Conservation (phyloP, 352 stramenopile genomes). For the Pythium pectinolyticum region DNA sequence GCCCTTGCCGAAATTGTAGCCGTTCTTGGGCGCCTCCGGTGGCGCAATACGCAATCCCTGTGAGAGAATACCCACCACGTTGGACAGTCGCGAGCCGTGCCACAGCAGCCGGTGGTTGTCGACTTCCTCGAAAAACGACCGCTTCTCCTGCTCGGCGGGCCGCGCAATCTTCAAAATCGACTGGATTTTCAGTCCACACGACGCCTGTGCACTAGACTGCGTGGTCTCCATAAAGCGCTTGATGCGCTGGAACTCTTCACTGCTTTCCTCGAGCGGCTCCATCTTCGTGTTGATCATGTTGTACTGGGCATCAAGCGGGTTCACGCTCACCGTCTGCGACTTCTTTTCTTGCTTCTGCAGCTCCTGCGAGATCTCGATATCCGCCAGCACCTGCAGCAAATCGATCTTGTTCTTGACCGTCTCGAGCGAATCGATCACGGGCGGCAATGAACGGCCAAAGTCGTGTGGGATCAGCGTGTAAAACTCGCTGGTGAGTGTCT, state of each 20-base stretch:
- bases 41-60: slow-evolving; percentile 71
- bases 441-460: slow-evolving; percentile 53
- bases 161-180: slow-evolving; percentile 56
- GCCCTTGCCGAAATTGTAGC: slow-evolving; percentile 75
- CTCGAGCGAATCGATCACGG: slow-evolving; percentile 46
- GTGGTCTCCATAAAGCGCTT: slow-evolving; percentile 53
- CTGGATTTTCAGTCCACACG: slow-evolving; percentile 43
- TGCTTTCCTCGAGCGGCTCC: slow-evolving; percentile 36
- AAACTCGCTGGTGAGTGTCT: slow-evolving; percentile 61
- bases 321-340: slow-evolving; percentile 15
- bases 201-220: slow-evolving; percentile 38
- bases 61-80: slow-evolving; percentile 67
- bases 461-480: slow-evolving; percentile 74
- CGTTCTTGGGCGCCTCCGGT: slow-evolving; percentile 60
- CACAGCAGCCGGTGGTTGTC: slow-evolving; percentile 80
- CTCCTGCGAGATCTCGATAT: slow-evolving; percentile 62
- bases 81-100: slow-evolving; percentile 74
- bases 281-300: slow-evolving; percentile 55
- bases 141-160: slow-evolving; percentile 40
- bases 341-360: slow-evolving; percentile 40
- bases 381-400: slow-evolving; percentile 56
- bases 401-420: slow-evolving; percentile 63
- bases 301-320: slow-evolving; percentile 61
- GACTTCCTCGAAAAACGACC: slow-evolving; percentile 38
- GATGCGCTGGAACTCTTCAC: slow-evolving; percentile 57